Evolutionary conservation across 192 early-diverging fungal species (phyloP), one percentile per base, ranked within the genome.

Genomic region (Diversispora eburnea): DNA sequence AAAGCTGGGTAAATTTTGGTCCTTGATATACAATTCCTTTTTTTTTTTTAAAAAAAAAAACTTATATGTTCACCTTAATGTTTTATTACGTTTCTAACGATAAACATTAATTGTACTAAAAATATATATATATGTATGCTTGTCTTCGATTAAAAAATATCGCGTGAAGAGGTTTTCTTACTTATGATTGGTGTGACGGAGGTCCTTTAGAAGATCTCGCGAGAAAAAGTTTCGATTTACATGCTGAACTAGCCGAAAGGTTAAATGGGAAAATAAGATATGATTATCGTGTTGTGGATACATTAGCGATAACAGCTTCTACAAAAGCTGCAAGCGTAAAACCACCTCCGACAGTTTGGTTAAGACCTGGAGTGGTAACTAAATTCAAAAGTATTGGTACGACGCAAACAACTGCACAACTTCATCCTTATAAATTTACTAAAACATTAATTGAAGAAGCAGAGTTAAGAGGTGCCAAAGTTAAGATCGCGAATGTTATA

Each of bases 161-260:
- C 15, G 17, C 15, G 15, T 62, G 47, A 43, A 73, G 83, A 64
- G 83, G 83, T 19, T 84, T 84, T 65, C 70, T 84, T 17, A 73
- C 82, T 49, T 70, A 70, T 54, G 76, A 84, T 66, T 84, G 82
- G 82, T 77, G 70, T 57, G 81, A 78, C 61, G 68, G 69, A n/a
- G 71, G 63, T 43, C 74, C 72, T 3, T 58, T 70, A 12, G 76
- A 73, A 41, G 74, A 76, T 49, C 47, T 84, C 4, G 71, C 83
- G 0, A 60, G 70, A n/a, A 75, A 77, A 64, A 84, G 83, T 7
- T 84, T 79, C 46, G 52, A 74, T 17, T 62, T 84, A 17, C 83
- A 84, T 52, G 52, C 45, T 13, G 75, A 84, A 20, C 78, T 84
- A n/a, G 77, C 83, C 2, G 39, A 70, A 46, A 67, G 48, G 47